These are phyloP conservation scores for Aechmea fasciata DNA, from an alignment of 176 grass and related monocot species.

Conservation along the genomic window DNA sequence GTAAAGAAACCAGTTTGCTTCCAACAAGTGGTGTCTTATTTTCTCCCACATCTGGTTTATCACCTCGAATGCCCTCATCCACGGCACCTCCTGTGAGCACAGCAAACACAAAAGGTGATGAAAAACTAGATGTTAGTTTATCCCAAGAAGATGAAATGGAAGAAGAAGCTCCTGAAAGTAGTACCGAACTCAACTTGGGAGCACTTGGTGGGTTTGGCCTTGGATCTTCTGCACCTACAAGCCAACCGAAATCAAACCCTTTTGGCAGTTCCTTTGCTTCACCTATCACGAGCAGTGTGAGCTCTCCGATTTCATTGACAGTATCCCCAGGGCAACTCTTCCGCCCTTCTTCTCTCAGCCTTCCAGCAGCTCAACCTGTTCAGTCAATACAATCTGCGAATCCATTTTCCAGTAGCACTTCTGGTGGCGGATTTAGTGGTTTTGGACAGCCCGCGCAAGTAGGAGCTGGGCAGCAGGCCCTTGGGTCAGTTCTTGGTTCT, in stretches of 20 bases:
- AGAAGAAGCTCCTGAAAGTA: constrained; percentile 59
- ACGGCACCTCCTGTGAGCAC: constrained; percentile 16
- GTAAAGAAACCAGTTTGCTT: constrained; percentile 34
- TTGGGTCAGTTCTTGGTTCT: constrained; percentile 88
- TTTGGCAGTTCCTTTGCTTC: constrained; percentile 64
- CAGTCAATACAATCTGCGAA: constrained; percentile 50
- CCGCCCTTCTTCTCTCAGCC: constrained; percentile 62
- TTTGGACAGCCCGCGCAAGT: constrained; percentile 75
- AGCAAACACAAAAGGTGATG: constrained; percentile 38
- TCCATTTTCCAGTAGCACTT: constrained; percentile 44
- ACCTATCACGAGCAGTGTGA: constrained; percentile 34
- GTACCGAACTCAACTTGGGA: constrained; percentile 50
- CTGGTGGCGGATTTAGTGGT: constrained; percentile 66
- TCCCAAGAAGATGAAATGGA: constrained; percentile 94
- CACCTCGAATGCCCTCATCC: constrained; percentile 17
- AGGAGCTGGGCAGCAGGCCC: constrained; percentile 43
- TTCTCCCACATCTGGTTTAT: constrained; percentile 1
- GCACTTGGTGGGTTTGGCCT: constrained; percentile 77
- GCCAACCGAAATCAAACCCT: constrained; percentile 66
- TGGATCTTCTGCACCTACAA: constrained; percentile 48
- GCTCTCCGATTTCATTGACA: constrained; percentile 42
- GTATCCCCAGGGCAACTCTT: constrained; percentile 59
- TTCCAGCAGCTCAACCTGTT: constrained; percentile 62
- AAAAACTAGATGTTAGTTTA: constrained; percentile 25
- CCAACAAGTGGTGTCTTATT: constrained; percentile 17